A percentile compares a stretch with the other conserved stretches of the same genome.
Evolutionary conservation across 2,329 filamentous ascomycete species (phyloP).

Genomic region (Venturia oleaginea): DNA sequence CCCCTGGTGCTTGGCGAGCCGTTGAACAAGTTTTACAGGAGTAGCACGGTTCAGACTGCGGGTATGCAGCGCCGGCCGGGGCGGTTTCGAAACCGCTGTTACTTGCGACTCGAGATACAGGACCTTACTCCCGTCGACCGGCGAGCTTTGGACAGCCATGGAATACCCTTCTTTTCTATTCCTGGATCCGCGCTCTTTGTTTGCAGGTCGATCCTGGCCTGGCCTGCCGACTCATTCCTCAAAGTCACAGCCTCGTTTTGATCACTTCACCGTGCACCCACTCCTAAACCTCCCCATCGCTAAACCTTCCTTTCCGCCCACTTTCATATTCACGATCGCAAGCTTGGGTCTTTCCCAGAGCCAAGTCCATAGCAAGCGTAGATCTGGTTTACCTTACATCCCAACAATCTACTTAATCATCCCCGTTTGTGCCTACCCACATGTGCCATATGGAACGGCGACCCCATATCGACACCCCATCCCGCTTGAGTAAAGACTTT

Average conservation of each 20-base stretch:
- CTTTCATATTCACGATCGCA: background rate
- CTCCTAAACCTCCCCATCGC: slow-evolving; percentile 9
- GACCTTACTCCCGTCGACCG: background rate
- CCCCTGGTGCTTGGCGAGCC: background rate
- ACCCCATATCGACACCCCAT: background rate
- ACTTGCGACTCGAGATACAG: no score
- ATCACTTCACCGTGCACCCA: background rate
- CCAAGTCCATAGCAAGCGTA: background rate
- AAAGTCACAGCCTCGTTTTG: slow-evolving; percentile 8
- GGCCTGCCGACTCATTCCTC: background rate
- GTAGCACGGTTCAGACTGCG: background rate
- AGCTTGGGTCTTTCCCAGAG: background rate
- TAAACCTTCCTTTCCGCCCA: background rate
- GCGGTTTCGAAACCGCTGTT: background rate
- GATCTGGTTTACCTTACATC: background rate
- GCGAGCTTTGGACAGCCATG: background rate
- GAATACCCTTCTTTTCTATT: background rate
- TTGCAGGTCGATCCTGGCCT: background rate
- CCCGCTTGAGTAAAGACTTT: background rate
- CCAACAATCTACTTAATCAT: background rate
- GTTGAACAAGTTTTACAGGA: background rate
- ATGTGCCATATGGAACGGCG: slow-evolving; percentile 5
- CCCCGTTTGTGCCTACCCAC: background rate
- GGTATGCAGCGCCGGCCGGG: background rate
- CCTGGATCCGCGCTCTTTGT: background rate